Evolutionary conservation across 495 filamentous ascomycete genomes (phyloP).

Genomic region (Neurospora discreta): DNA sequence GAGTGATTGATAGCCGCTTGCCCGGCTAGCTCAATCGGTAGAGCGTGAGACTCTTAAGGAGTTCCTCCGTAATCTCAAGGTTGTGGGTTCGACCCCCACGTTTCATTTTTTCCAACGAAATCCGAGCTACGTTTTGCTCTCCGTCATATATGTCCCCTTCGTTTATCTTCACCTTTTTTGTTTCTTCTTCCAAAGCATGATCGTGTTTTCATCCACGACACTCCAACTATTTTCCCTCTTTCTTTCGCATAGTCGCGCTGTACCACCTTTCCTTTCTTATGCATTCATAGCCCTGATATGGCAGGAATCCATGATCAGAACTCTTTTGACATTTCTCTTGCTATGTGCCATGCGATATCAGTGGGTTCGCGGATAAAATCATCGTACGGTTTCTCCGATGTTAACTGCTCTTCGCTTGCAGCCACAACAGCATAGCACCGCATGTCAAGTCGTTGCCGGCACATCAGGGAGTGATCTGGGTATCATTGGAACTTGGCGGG

Average conservation of each 20-base stretch:
- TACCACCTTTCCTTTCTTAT: not conserved
- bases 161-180: not conserved
- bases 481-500: constrained; percentile 44
- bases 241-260: not conserved
- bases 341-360: not conserved
- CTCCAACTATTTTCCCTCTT: not conserved
- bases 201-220: not conserved
- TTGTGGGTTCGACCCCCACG: not conserved
- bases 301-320: not conserved
- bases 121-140: not conserved
- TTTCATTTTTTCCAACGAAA: not conserved
- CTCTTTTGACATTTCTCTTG: not conserved
- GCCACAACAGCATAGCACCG: not conserved
- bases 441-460: not conserved
- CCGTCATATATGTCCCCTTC: not conserved
- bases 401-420: not conserved
- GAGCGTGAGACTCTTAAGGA: constrained; percentile 62
- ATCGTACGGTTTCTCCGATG: too few relatives aligned
- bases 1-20: not conserved
- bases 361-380: not conserved
- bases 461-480: not conserved
- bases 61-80: not conserved
- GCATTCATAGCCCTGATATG: not conserved
- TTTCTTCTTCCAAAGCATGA: not conserved
- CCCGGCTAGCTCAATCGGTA: constrained; percentile 55